Base-by-base conservation (phyloP, 2,329 filamentous ascomycete species). In the Penicillium griseofulvum region DNA sequence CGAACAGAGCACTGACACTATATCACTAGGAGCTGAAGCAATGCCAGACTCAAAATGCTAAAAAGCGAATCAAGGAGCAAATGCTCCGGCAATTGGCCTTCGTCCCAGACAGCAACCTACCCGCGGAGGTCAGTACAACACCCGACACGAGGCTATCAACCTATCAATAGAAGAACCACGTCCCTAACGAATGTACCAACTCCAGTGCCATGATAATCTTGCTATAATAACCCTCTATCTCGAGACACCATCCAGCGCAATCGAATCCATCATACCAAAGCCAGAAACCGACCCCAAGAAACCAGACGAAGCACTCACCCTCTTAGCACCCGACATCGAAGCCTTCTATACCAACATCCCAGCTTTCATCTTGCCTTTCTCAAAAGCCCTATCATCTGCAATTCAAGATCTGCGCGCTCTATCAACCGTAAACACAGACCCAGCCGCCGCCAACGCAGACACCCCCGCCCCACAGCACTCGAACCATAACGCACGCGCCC, bases 221-320 rank as follows among this genome's bases (percentile, higher is more conserved):
- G 65, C 68, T 31, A 62, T 75, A n/a, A 69, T 74, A 47, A 62
- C 68, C 1, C 59, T 76, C n/a, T 76, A 73, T 42, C 64, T 76
- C 7, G 68, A 74, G 17, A 68, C 70, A 3, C 58, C 67, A 9
- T 53, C 62, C 16, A 38, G 54, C 26, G 59, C 60, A 24, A 60
- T 68, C 39, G 63, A 67, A 28, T 44, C 54, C 14, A 59, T 67
- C 12, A 48, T 24, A 19, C 43, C 49, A 5, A 38, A 28, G 5
- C 49, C 56, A 52, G 60, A 66, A 31, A 39, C 49, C 19, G 47
- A 50, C 22, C 43, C 39, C 28, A 46, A 56, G 34, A 41, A 52
- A 59, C 33, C 48, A 33, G 63, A 66, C 24, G 61, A 71, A 29
- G 60, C 63, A 9, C 61, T 70, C 42, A 64, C 68, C 4, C 69